Evolutionary conservation across 192 early-diverging fungal species (phyloP).

Genomic region (Linnemannia exigua): DNA sequence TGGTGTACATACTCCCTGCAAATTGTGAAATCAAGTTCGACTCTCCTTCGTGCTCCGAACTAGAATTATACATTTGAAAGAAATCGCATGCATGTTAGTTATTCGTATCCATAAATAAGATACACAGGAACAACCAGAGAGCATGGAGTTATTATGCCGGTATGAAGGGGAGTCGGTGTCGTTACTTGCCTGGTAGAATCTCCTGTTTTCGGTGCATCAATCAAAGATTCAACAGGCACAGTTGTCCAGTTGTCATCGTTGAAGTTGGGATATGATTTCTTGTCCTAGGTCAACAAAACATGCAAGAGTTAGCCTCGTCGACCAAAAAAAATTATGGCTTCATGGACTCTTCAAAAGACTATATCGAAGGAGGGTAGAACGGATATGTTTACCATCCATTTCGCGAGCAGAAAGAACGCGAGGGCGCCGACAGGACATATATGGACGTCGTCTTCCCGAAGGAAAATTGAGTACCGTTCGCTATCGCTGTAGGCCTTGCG

Average conservation of each 20-base stretch:
- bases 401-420: slow-evolving; percentile 18
- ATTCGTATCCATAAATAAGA: background rate
- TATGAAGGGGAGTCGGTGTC: background rate
- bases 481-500: background rate
- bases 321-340: background rate
- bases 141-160: too few species aligned
- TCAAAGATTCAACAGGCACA: background rate
- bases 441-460: slow-evolving; percentile 15
- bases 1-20: background rate
- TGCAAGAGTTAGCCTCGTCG: background rate
- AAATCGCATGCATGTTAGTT: background rate
- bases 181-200: background rate
- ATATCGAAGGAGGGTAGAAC: background rate
- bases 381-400: slow-evolving; percentile 16
- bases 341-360: background rate
- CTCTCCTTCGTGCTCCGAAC: background rate
- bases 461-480: background rate
- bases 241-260: background rate
- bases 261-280: background rate
- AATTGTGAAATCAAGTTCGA: background rate
- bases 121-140: background rate
- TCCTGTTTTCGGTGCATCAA: background rate
- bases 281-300: background rate
- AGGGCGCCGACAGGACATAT: slow-evolving; percentile 20
- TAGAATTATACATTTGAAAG: background rate